phyloP scores from a whole-genome alignment of 2,329 filamentous ascomycete species.

The Tolypocladium capitatum region DNA sequence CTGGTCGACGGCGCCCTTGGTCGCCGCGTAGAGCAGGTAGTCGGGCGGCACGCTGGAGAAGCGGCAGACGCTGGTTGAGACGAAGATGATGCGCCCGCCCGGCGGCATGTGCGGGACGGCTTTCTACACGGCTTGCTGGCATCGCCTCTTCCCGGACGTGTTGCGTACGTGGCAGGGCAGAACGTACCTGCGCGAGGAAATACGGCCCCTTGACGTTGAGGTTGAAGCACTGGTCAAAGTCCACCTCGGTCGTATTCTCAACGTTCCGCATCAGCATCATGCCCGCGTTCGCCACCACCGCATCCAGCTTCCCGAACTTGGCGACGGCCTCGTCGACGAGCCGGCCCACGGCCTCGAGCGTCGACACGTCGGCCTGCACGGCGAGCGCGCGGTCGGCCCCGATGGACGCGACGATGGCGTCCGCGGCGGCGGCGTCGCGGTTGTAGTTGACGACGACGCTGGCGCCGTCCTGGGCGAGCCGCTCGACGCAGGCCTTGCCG shows the following conservation, averaged over 20 bases:
- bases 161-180: background rate
- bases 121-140: no score
- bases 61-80: conserved; percentile 29
- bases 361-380: conserved; percentile 41
- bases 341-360: conserved; percentile 28
- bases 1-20: conserved; percentile 48
- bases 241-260: conserved; percentile 31
- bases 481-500: conserved; percentile 41
- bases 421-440: conserved; percentile 29
- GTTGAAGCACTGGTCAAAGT: conserved; percentile 34
- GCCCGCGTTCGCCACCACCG: conserved; percentile 44
- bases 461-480: conserved; percentile 41
- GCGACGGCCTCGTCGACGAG: conserved; percentile 35
- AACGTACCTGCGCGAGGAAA: conserved; percentile 33
- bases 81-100: conserved; percentile 36
- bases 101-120: no score
- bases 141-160: no score
- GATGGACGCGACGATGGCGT: conserved; percentile 31
- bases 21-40: conserved; percentile 39
- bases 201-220: conserved; percentile 46
- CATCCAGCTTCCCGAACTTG: conserved; percentile 43
- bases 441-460: conserved; percentile 46
- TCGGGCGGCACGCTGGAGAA: conserved; percentile 24
- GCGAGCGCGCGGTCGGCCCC: conserved; percentile 34
- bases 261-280: conserved; percentile 36